Evolutionary conservation across 2,329 filamentous ascomycete genomes (phyloP).

Genomic region (Penicillium sp.): DNA sequence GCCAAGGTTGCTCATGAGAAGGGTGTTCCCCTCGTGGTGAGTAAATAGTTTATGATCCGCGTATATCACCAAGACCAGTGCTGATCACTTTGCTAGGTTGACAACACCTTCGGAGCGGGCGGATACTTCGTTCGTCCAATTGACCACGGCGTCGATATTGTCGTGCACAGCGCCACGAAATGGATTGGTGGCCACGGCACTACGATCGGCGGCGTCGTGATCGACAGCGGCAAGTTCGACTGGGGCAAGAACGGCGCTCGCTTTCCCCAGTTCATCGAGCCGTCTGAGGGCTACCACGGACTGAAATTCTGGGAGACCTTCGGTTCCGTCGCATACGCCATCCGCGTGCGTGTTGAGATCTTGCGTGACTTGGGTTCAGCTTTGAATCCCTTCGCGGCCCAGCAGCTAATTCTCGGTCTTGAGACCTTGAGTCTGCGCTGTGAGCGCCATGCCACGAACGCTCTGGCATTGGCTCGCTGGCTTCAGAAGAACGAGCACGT

Average conservation of each 20-base stretch:
- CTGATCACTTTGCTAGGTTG: slow-evolving; percentile 53
- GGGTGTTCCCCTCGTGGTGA: slow-evolving; percentile 61
- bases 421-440: slow-evolving; percentile 85
- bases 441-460: slow-evolving; percentile 82
- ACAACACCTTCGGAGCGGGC: slow-evolving; percentile 93
- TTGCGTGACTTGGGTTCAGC: slow-evolving; percentile 78
- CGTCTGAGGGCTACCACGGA: slow-evolving; percentile 56
- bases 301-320: slow-evolving; percentile 80
- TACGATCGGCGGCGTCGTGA: slow-evolving; percentile 78
- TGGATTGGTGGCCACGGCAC: slow-evolving; percentile 97
- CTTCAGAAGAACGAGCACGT: slow-evolving; percentile 79
- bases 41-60: slow-evolving; percentile 6
- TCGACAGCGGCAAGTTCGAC: slow-evolving; percentile 89
- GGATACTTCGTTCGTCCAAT: slow-evolving; percentile 85
- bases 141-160: slow-evolving; percentile 85
- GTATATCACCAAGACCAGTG: not conserved
- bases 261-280: slow-evolving; percentile 91
- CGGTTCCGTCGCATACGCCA: slow-evolving; percentile 76
- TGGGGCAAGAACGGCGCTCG: slow-evolving; percentile 79
- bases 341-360: slow-evolving; percentile 82
- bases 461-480: slow-evolving; percentile 73
- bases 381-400: slow-evolving; percentile 85
- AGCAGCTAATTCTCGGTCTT: slow-evolving; percentile 81
- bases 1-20: slow-evolving; percentile 70
- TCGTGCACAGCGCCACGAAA: slow-evolving; percentile 91